Evolutionary conservation across 2,329 filamentous ascomycete species (phyloP), one percentile per base, ranked within the genome.

Genomic region (Sporothrix pseudoabietina): DNA sequence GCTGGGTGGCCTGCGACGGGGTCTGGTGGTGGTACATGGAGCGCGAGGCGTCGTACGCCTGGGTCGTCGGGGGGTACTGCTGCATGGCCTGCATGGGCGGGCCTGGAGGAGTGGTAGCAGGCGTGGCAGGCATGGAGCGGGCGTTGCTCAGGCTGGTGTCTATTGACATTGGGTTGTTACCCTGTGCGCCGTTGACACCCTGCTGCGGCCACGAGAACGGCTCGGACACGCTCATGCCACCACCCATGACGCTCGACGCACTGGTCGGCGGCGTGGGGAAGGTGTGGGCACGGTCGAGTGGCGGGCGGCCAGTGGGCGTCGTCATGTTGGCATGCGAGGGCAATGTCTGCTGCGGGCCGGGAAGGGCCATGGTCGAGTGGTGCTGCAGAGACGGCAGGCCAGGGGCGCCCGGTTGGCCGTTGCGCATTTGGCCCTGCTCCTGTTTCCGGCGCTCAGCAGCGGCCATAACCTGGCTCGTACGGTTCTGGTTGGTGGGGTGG

Each of bases 241-340:
- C 86, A 12, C 84, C 86, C 82, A 90, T 94, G 63, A 97, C 89
- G 81, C 94, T 93, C 0, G 94, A 96, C n/a, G 94, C 92, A 80
- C 93, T 98, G 0, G 94, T 93, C 1, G 95, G 94, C 49, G 95
- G 95, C 3, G 95, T 98, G 3, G 95, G 94, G 82, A 98, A 98
- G 1, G 94, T 97, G 81, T 97, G 92, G 19, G 94, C 91, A 71
- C 95, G 90, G 76, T 98, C 94, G 52, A 97, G 83, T 7, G 89
- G 86, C 8, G 94, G 94, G 59, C 95, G 90, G 69, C 89, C 88
- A 5, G 55, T 75, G 14, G 76, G 76, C 35, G 76, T 77, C 12
- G 73, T 66, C 78, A 93, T 89, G 83, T 80, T 90, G 82, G 89
- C 88, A 78, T 95, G 92, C 22, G 92, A 89, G 0, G 88, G 84